Evolutionary conservation across 2,329 filamentous ascomycete genomes (phyloP).

Genomic region (Macrophomina pseudophaseolina): DNA sequence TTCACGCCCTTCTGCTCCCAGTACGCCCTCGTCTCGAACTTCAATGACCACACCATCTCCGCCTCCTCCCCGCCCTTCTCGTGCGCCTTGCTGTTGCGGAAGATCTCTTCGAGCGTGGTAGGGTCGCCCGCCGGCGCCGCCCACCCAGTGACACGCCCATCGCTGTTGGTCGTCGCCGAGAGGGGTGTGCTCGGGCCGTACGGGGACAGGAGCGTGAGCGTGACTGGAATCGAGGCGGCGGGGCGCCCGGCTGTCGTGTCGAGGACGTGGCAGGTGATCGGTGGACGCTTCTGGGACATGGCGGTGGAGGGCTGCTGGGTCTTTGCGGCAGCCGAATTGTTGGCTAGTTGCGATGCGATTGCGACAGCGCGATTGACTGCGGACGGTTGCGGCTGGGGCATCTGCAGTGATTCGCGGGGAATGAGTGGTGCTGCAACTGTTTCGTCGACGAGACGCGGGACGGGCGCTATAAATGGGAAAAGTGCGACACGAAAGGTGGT

Average conservation of each 20-base stretch:
- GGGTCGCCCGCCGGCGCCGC: constrained; percentile 14
- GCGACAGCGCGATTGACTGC: constrained; percentile 24
- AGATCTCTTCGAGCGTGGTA: constrained; percentile 26
- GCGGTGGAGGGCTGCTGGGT: constrained; percentile 17
- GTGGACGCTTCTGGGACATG: constrained; percentile 40
- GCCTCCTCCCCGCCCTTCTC: constrained; percentile 35
- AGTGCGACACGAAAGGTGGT: not conserved
- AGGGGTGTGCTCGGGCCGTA: constrained; percentile 36
- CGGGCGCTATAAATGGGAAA: not conserved
- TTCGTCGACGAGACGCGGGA: not conserved
- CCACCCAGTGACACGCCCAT: constrained; percentile 77
- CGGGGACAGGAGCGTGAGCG: constrained; percentile 57
- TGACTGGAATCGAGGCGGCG: constrained; percentile 69
- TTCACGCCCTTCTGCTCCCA: constrained; percentile 64
- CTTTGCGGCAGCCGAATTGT: constrained; percentile 11
- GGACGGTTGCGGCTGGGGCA: constrained; percentile 22
- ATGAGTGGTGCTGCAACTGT: not conserved
- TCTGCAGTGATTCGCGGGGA: not conserved
- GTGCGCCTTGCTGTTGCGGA: constrained; percentile 29
- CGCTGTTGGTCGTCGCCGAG: constrained; percentile 66
- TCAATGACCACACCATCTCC: constrained; percentile 68
- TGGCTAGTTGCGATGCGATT: constrained; percentile 15
- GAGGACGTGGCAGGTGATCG: constrained; percentile 86
- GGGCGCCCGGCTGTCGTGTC: constrained; percentile 78
- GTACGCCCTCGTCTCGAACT: constrained; percentile 75